phyloP scores from a whole-genome alignment of 179 eudicot species.

The Amaranthus tricolor region DNA sequence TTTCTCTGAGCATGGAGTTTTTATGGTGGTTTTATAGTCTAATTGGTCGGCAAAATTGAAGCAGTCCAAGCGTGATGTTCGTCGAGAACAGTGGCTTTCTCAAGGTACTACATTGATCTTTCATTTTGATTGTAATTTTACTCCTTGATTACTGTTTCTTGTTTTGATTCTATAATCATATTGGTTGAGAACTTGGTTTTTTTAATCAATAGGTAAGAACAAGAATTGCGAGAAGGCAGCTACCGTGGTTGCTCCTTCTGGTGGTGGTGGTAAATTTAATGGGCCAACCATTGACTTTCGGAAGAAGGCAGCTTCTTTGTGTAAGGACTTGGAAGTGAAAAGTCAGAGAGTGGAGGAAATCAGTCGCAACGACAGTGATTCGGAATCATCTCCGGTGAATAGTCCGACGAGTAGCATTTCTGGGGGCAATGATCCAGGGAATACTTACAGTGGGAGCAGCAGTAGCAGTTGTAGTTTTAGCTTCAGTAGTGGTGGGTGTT shows the following conservation, averaged over 20 bases:
- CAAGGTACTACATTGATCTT: slow-evolving; percentile 56
- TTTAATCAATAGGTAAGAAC: slow-evolving; percentile 44
- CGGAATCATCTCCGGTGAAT: slow-evolving; percentile 43
- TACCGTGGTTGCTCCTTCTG: slow-evolving; percentile 1
- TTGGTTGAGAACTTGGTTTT: neutral
- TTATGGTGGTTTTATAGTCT: slow-evolving; percentile 36
- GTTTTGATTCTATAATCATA: neutral
- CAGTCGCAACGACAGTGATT: slow-evolving; percentile 47
- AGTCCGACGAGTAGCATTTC: slow-evolving; percentile 48
- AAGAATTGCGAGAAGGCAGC: slow-evolving; percentile 44
- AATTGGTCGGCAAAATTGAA: slow-evolving; percentile 84
- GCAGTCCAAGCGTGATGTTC: slow-evolving; percentile 91
- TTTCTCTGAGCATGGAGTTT: neutral
- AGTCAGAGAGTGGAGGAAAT: slow-evolving; percentile 31
- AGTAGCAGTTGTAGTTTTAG: slow-evolving; percentile 53
- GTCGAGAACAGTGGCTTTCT: slow-evolving; percentile 93
- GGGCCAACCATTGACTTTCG: slow-evolving; percentile 21
- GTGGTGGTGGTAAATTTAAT: slow-evolving; percentile 23
- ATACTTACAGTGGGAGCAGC: slow-evolving; percentile 49
- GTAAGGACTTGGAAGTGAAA: slow-evolving; percentile 37
- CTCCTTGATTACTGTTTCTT: neutral
- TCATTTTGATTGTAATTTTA: neutral
- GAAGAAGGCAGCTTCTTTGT: slow-evolving; percentile 22
- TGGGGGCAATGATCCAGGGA: slow-evolving; percentile 47
- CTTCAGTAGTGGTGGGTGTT: slow-evolving; percentile 54